These are phyloP conservation scores for Croton laevigatus DNA, from an alignment of 441 rosid species.

Conservation along the genomic window DNA sequence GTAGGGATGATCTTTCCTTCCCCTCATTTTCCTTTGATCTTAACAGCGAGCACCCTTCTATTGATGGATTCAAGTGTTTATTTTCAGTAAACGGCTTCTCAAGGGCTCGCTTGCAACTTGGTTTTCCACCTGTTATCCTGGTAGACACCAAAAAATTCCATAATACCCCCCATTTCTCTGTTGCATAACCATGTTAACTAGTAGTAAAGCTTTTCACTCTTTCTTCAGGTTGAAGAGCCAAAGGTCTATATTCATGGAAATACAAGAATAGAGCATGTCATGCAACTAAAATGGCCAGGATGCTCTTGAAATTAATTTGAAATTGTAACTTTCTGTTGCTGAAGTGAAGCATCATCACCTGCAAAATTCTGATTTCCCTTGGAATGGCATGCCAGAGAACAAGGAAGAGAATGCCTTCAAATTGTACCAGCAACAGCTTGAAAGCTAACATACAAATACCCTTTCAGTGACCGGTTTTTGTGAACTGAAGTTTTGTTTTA, in stretches of 20 bases:
- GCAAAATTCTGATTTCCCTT: not conserved
- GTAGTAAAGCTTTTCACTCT: not conserved
- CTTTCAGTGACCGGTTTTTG: not conserved
- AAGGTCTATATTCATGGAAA: conserved; percentile 41
- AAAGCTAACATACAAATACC: not conserved
- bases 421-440: not conserved
- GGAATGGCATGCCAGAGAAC: too few species aligned
- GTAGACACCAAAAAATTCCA: conserved; percentile 33
- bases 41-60: conserved; percentile 52
- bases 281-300: conserved; percentile 20
- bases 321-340: conserved; percentile 5
- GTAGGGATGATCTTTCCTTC: not conserved
- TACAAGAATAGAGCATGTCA: conserved; percentile 16
- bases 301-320: conserved; percentile 20
- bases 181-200: not conserved
- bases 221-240: conserved; percentile 29
- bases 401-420: too few species aligned
- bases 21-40: not conserved
- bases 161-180: not conserved
- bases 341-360: not conserved
- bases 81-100: conserved; percentile 61
- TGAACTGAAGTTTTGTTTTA: not conserved
- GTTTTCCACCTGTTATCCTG: conserved; percentile 58
- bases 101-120: conserved; percentile 44
- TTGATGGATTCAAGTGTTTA: conserved; percentile 75